These are phyloP conservation scores for Rhynchosporium secalis DNA, from an alignment of 2,329 filamentous ascomycete species.

Conservation along the genomic window DNA sequence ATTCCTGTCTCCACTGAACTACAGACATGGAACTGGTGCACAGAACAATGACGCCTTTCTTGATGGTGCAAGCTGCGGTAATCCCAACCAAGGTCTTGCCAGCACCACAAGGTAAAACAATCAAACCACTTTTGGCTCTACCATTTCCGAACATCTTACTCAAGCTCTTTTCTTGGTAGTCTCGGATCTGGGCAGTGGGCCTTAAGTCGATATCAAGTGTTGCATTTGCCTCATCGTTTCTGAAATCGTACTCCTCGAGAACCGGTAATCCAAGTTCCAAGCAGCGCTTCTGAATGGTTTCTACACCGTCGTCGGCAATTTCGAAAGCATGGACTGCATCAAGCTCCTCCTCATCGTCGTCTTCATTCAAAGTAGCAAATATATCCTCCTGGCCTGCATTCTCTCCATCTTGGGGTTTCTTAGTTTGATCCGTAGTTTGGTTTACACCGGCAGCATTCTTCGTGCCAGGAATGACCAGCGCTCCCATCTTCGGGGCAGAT, in stretches of 20 bases:
- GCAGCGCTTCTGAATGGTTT: constrained; percentile 86
- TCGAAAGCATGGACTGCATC: constrained; percentile 93
- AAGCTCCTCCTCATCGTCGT: constrained; percentile 79
- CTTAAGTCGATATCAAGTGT: constrained; percentile 92
- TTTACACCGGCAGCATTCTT: constrained; percentile 87
- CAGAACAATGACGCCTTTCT: constrained; percentile 92
- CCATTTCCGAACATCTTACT: constrained; percentile 99
- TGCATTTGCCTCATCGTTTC: constrained; percentile 84
- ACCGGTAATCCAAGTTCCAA: constrained; percentile 83
- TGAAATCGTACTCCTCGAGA: constrained; percentile 95
- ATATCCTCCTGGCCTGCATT: constrained; percentile 66
- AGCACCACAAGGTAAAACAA: constrained; percentile 92
- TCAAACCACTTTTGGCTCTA: constrained; percentile 94
- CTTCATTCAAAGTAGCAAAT: constrained; percentile 70
- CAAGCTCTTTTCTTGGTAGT: constrained; percentile 94
- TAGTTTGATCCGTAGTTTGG: constrained; percentile 58
- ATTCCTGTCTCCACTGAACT: constrained; percentile 94
- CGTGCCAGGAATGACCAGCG: constrained; percentile 89
- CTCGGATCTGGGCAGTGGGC: constrained; percentile 84
- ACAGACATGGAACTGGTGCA: constrained; percentile 98
- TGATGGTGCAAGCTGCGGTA: constrained; percentile 95
- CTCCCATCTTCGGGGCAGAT: constrained; percentile 81
- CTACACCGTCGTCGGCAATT: constrained; percentile 78
- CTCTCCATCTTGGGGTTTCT: constrained; percentile 47
- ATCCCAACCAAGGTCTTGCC: constrained; percentile 98